A percentile compares a stretch with the other conserved stretches of the same genome.
Conservation (phyloP, 768 basidiomycete genomes). For the Paxillus involutus region DNA sequence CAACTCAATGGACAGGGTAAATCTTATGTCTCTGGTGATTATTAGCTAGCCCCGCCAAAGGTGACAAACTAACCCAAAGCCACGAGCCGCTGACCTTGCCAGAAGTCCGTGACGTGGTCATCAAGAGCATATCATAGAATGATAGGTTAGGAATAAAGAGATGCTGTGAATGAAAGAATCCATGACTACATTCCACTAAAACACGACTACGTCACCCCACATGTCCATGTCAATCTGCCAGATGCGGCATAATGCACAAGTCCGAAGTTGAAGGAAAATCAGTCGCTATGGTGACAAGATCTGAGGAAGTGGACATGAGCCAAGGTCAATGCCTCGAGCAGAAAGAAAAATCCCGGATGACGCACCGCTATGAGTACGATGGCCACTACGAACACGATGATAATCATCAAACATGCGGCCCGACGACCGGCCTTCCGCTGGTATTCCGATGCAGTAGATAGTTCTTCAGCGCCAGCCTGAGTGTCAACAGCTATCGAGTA, state of each 20-base stretch:
- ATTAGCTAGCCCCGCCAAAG: not conserved
- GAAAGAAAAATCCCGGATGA: conserved; percentile 13
- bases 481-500: conserved; percentile 85
- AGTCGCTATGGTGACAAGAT: conserved; percentile 24
- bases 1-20: too few relatives aligned
- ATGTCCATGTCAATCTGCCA: not conserved
- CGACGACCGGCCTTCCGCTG: conserved; percentile 92
- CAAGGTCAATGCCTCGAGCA: not conserved
- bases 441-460: conserved; percentile 87
- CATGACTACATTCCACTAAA: conserved; percentile 10
- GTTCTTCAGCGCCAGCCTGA: conserved; percentile 78
- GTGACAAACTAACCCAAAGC: not conserved
- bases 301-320: conserved; percentile 5
- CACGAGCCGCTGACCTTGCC: not conserved
- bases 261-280: not conserved
- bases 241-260: not conserved
- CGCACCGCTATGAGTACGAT: conserved; percentile 91
- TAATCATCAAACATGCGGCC: conserved; percentile 86
- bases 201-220: conserved; percentile 7
- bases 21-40: not conserved
- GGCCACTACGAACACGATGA: conserved; percentile 82
- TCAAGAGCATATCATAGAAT: not conserved
- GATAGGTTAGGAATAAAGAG: conserved; percentile 30
- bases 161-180: conserved; percentile 12
- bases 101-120: not conserved